These are phyloP conservation scores for Conringia planisiliqua DNA, from an alignment of 345 rosid genomes.

Conservation along the genomic window DNA sequence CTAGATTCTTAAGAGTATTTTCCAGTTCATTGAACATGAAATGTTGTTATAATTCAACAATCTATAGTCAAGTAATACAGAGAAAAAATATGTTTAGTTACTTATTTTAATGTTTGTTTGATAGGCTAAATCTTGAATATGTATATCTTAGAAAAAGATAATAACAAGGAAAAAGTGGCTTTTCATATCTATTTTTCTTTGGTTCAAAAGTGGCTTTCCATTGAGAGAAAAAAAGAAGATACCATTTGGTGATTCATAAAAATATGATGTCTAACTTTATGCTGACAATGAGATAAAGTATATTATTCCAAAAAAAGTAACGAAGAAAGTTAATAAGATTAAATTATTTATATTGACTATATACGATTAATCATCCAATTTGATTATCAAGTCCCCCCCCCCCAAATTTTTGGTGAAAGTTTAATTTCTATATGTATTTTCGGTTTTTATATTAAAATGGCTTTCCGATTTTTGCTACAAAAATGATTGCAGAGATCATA, in stretches of 20 bases:
- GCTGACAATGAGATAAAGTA: constrained; percentile 24
- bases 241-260: background rate
- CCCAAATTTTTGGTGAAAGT: background rate
- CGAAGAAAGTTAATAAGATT: background rate
- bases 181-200: background rate
- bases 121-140: background rate
- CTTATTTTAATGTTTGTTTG: background rate
- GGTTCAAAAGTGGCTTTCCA: constrained; percentile 8
- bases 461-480: background rate
- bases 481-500: background rate
- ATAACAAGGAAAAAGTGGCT: constrained; percentile 2
- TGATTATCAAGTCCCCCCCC: no score
- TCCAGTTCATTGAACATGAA: background rate
- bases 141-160: background rate
- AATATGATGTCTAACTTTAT: constrained; percentile 25
- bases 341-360: background rate
- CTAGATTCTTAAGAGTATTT: background rate
- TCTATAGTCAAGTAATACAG: background rate
- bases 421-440: background rate
- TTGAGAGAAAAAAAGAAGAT: constrained; percentile 1
- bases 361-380: no score
- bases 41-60: background rate
- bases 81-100: background rate
- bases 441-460: no score
- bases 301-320: background rate